A percentile compares a stretch with the other conserved stretches of the same genome.
phyloP scores from a whole-genome alignment of 140 eudicot genomes.

The Bidens hawaiensis region DNA sequence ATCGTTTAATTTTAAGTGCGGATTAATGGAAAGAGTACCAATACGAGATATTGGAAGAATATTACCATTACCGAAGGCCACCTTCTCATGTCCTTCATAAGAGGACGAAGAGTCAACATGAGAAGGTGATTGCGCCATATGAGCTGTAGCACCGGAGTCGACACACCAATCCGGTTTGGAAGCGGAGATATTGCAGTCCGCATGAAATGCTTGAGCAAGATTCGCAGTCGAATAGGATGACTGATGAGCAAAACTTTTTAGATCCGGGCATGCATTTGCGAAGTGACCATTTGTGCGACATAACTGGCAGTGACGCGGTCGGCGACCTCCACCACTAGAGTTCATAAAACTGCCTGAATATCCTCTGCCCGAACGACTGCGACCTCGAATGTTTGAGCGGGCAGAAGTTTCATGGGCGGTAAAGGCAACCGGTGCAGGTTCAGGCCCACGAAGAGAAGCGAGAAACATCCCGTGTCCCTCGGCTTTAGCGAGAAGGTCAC shows the following conservation, averaged over 20 bases:
- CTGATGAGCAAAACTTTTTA: not conserved
- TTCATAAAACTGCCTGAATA: no score
- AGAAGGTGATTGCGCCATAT: conserved; percentile 1
- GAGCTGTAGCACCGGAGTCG: conserved; percentile 8
- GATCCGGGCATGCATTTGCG: not conserved
- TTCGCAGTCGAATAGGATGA: not conserved
- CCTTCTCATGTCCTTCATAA: not conserved
- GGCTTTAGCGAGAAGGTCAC: no score
- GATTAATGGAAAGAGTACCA: not conserved
- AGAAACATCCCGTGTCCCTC: no score
- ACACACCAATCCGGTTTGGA: not conserved
- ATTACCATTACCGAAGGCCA: not conserved
- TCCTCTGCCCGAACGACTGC: no score
- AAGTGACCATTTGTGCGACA: not conserved
- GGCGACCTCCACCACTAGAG: not conserved
- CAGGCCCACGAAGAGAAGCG: no score
- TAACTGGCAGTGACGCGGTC: not conserved
- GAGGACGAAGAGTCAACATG: not conserved
- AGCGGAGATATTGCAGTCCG: not conserved
- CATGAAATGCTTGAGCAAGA: not conserved
- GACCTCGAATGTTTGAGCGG: no score
- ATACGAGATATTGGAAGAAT: not conserved
- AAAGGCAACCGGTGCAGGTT: no score
- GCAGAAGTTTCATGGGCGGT: no score
- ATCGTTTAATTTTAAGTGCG: not conserved